Base-by-base conservation (phyloP, 2,329 filamentous ascomycete species). In the Clonostachys chloroleuca region DNA sequence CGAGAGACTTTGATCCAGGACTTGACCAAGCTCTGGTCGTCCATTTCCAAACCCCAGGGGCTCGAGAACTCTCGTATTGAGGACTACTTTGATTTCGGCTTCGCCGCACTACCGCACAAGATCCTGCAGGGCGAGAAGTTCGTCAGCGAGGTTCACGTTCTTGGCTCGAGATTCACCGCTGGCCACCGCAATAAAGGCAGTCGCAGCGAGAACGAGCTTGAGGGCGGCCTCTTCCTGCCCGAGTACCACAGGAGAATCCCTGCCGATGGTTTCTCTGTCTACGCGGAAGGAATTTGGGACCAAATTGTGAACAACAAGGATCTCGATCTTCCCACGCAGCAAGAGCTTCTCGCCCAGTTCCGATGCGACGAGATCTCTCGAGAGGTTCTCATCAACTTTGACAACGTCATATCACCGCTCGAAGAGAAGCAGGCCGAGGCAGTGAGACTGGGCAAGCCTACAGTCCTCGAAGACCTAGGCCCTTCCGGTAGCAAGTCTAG, bases 251-350 rank as follows among this genome's bases (percentile, higher is more conserved):
- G 94, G 51, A 81, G 94, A 48, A 99, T 99, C 53, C 94, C 94
- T 12, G 94, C 94, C 10, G 94, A 99, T 65, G 94, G 94, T n/a
- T 94, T 97, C 62, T 89, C 92, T 0, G 78, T 91, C 50, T 99
- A 99, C 59, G 92, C 94, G 1, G 84, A 94, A 63, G 90, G 92
- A 39, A 83, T 99, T 41, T 99, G 94, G 94, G 92, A 97, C 59
- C 92, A 97, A 69, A 99, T 99, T 62, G 92, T 96, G 58, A 88
- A 92, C 74, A 99, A 99, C 77, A 99, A 99, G 69, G 94, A 99
- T 61, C 77, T 99, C 47, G 94, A 99, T 67, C 70, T 99, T 49
- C 94, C 94, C 5, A 97, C 94, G 0, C 94, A 99, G 64, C 94
- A 99, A 69, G 94, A 99, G 65, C 78, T 99, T 42, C 78, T 99